Evolutionary conservation across 176 grass and related monocot species (phyloP).

Genomic region (Bolboschoenus planiculmis): DNA sequence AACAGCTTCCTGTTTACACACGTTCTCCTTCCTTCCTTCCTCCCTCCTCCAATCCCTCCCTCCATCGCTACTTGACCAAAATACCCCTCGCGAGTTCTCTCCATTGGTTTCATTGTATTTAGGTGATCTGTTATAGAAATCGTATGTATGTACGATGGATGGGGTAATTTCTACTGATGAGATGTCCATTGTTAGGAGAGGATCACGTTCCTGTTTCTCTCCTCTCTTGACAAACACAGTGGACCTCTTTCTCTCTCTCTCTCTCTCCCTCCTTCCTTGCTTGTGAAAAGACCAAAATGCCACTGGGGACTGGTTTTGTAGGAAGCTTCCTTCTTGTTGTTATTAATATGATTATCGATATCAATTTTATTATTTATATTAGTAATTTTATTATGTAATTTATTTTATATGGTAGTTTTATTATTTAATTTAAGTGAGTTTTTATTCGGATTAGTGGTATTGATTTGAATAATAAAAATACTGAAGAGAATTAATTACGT

Average conservation of each 20-base stretch:
- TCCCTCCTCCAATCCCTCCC: no score
- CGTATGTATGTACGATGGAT: no score
- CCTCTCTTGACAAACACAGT: conserved; percentile 5
- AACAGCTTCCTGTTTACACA: background rate
- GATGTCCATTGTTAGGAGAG: background rate
- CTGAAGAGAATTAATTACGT: no score
- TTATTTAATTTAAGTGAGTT: no score
- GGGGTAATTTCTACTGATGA: background rate
- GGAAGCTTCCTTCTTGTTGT: no score
- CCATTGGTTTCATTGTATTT: background rate
- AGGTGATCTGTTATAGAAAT: background rate
- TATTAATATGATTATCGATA: no score
- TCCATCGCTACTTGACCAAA: background rate
- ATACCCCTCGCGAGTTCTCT: background rate
- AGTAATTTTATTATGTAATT: no score
- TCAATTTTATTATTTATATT: no score
- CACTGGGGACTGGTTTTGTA: no score
- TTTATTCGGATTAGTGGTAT: no score
- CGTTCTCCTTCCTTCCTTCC: background rate
- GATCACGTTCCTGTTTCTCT: conserved; percentile 3
- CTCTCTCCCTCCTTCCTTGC: background rate
- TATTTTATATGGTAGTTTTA: no score
- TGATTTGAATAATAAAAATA: no score
- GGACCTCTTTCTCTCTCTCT: background rate
- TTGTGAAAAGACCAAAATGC: background rate